These are phyloP conservation scores for Metschnikowia shivogae DNA, from an alignment of 805 yeast genomes.

Conservation along the genomic window DNA sequence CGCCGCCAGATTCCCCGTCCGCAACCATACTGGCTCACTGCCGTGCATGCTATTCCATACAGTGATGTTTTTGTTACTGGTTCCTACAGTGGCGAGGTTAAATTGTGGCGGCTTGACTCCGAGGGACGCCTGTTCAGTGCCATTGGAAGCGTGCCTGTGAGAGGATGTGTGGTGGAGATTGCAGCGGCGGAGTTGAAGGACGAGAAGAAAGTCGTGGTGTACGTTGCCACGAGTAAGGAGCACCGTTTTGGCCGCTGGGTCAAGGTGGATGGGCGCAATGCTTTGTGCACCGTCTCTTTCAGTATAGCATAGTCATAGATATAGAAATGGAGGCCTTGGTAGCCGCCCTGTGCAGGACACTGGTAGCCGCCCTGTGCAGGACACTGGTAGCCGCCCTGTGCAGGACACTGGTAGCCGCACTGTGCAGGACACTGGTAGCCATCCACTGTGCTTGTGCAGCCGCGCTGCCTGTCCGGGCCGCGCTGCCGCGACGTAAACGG, in stretches of 20 bases:
- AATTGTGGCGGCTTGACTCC: constrained; percentile 72
- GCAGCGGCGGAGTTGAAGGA: constrained; percentile 49
- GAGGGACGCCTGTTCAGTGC: constrained; percentile 57
- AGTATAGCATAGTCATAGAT: constrained; percentile 17
- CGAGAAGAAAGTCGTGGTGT: constrained; percentile 45
- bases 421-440: too few species aligned
- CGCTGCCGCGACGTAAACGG: too few species aligned
- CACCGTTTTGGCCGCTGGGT: constrained; percentile 89
- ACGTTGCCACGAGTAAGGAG: constrained; percentile 76
- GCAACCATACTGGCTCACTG: constrained; percentile 83
- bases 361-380: too few species aligned
- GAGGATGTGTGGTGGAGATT: constrained; percentile 68
- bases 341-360: too few species aligned
- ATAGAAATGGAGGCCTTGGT: neutral
- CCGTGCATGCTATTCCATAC: constrained; percentile 77
- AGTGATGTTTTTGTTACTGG: constrained; percentile 83
- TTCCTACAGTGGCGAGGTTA: constrained; percentile 76
- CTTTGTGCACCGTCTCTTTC: constrained; percentile 43
- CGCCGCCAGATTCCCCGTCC: constrained; percentile 58
- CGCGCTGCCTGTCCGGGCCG: too few species aligned
- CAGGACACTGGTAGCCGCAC: too few species aligned
- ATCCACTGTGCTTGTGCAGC: too few species aligned
- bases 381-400: too few species aligned
- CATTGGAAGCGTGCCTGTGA: constrained; percentile 55
- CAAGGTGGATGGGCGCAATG: constrained; percentile 62